Percentiles rank a stretch among this genome's conserved stretches.
Evolutionary conservation across 192 early-diverging fungal genomes (phyloP).

Genomic region (Geranomyces variabilis): DNA sequence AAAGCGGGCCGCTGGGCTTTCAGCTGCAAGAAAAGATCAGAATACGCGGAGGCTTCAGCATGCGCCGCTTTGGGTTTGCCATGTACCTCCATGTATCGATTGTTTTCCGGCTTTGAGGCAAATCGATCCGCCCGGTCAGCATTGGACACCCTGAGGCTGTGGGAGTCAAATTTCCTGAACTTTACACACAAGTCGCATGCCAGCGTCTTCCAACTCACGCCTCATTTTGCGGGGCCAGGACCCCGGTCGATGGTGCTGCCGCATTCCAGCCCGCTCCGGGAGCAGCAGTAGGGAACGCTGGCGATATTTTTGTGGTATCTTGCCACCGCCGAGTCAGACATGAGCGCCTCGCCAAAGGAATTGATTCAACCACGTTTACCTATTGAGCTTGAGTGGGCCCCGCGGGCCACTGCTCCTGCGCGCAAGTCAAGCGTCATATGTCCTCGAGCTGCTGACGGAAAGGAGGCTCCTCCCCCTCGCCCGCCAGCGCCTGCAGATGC

Average conservation of each 20-base stretch:
- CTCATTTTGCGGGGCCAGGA: background rate
- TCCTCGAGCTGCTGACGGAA: background rate
- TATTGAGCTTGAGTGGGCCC: background rate
- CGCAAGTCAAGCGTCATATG: background rate
- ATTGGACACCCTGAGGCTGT: slow-evolving; percentile 1
- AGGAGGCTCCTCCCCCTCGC: too few relatives aligned
- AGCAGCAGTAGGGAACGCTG: background rate
- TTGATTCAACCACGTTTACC: background rate
- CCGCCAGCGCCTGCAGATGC: too few relatives aligned
- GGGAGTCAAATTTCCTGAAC: background rate
- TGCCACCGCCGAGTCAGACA: background rate
- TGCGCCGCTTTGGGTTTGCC: background rate
- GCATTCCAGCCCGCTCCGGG: too few relatives aligned
- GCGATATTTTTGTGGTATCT: background rate
- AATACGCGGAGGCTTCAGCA: background rate
- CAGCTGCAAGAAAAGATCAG: slow-evolving; percentile 46
- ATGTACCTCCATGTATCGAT: slow-evolving; percentile 29
- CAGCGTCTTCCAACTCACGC: background rate
- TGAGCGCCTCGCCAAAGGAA: too few relatives aligned
- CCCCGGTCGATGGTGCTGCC: background rate
- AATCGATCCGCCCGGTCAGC: slow-evolving; percentile 29
- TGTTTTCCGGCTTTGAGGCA: slow-evolving; percentile 21
- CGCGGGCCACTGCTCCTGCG: background rate
- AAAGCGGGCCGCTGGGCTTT: slow-evolving; percentile 65
- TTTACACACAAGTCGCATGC: background rate